Evolutionary conservation across 2,329 filamentous ascomycete species (phyloP).

Genomic region (Nigrograna mackinnonii): DNA sequence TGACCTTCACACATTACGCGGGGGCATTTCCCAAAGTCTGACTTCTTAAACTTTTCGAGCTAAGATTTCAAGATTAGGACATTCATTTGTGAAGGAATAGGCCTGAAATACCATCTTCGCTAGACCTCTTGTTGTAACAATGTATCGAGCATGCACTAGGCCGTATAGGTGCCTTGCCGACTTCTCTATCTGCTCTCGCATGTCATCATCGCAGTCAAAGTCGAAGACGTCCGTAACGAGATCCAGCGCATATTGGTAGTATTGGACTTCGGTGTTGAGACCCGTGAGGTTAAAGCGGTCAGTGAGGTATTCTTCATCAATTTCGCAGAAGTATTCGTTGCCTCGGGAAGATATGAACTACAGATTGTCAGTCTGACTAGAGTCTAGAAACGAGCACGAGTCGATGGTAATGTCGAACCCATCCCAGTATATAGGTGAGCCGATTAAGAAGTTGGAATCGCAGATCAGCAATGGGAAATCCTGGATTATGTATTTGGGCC

Average conservation of each 20-base stretch:
- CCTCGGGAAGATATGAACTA: slow-evolving; percentile 97
- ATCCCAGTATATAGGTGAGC: too few relatives aligned
- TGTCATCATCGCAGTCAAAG: slow-evolving; percentile 97
- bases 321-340: slow-evolving; percentile 99
- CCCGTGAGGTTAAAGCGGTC: slow-evolving; percentile 98
- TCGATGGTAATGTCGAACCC: too few relatives aligned
- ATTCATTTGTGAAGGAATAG: neutral
- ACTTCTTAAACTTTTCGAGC: slow-evolving; percentile 99
- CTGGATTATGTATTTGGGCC: too few relatives aligned
- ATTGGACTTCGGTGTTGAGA: slow-evolving; percentile 94
- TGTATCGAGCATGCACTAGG: slow-evolving; percentile 92
- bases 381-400: too few relatives aligned
- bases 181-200: slow-evolving; percentile 97
- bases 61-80: slow-evolving; percentile 43
- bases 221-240: slow-evolving; percentile 98
- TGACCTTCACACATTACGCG: slow-evolving; percentile 94
- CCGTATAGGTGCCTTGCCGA: slow-evolving; percentile 95
- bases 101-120: slow-evolving; percentile 82
- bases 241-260: slow-evolving; percentile 98
- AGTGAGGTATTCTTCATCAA: slow-evolving; percentile 97
- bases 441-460: too few relatives aligned
- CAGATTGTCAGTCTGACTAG: too few relatives aligned
- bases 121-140: slow-evolving; percentile 91
- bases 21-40: slow-evolving; percentile 96
- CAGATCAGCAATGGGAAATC: too few relatives aligned